A percentile compares a stretch with the other conserved stretches of the same genome.
phyloP scores from a whole-genome alignment of 495 filamentous ascomycete genomes.

The Penicillium longicatenatum region DNA sequence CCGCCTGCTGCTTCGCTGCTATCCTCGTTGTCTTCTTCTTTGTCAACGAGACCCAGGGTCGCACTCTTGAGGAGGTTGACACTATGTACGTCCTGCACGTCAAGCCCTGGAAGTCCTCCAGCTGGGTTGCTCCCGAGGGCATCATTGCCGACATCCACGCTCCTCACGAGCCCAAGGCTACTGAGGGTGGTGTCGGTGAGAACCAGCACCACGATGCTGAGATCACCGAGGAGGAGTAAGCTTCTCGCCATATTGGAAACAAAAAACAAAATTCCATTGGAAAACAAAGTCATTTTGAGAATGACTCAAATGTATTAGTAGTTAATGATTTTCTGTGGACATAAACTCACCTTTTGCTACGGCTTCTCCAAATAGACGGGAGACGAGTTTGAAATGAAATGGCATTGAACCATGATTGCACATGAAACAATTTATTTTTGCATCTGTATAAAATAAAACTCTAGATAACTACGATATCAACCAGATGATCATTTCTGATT shows the following conservation, averaged over 20 bases:
- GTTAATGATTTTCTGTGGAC: conserved; percentile 20
- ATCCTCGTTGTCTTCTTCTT: conserved; percentile 76
- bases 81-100: conserved; percentile 79
- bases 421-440: no score
- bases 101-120: conserved; percentile 63
- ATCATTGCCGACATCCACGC: conserved; percentile 37
- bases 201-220: conserved; percentile 31
- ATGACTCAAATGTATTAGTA: conserved; percentile 14
- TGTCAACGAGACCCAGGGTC: conserved; percentile 68
- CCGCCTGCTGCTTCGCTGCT: conserved; percentile 64
- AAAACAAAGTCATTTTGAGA: not conserved
- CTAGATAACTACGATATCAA: not conserved
- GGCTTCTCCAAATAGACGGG: conserved; percentile 9
- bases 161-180: conserved; percentile 18
- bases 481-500: conserved; percentile 31
- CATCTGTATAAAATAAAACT: no score
- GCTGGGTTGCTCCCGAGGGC: conserved; percentile 58
- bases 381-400: conserved; percentile 19
- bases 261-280: not conserved
- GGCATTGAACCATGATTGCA: conserved; percentile 10
- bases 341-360: conserved; percentile 22
- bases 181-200: conserved; percentile 19
- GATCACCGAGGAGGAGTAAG: conserved; percentile 17
- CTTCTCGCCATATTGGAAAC: not conserved
- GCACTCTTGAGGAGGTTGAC: conserved; percentile 78